These are phyloP conservation scores for Ascochyta fabae DNA, from an alignment of 2,329 filamentous ascomycete species.

Conservation along the genomic window DNA sequence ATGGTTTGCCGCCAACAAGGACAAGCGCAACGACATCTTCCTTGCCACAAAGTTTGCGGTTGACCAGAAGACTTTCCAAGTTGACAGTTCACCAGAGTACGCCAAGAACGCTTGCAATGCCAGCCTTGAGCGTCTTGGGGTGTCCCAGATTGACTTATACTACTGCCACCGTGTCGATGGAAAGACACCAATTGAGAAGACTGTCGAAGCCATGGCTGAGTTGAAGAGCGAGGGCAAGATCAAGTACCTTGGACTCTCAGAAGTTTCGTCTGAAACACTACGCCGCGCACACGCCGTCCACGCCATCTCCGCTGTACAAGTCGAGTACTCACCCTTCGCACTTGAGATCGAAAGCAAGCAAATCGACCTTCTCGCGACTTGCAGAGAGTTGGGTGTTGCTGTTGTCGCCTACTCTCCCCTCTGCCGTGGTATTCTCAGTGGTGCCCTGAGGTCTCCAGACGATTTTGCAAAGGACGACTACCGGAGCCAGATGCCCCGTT, in stretches of 20 bases:
- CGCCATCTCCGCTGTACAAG: conserved; percentile 57
- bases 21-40: conserved; percentile 57
- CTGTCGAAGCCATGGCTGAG: conserved; percentile 59
- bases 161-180: conserved; percentile 53
- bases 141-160: conserved; percentile 56
- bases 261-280: conserved; percentile 53
- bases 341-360: conserved; percentile 55
- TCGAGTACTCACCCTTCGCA: conserved; percentile 60
- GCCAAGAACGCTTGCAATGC: conserved; percentile 48
- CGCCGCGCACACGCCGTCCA: conserved; percentile 57
- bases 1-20: conserved; percentile 49
- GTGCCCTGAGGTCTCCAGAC: conserved; percentile 46
- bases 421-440: conserved; percentile 42
- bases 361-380: conserved; percentile 47
- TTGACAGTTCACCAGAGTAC: conserved; percentile 53
- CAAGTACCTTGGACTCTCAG: conserved; percentile 55
- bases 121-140: conserved; percentile 50
- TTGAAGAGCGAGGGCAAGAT: conserved; percentile 64
- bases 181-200: conserved; percentile 56
- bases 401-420: conserved; percentile 51
- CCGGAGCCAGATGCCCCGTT: conserved; percentile 47
- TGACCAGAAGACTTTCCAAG: conserved; percentile 52
- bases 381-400: conserved; percentile 54
- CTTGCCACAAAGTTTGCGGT: conserved; percentile 47
- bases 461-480: conserved; percentile 52